Evolutionary conservation across 106 monocot species (phyloP).

Genomic region (Dendrobium catenatum): DNA sequence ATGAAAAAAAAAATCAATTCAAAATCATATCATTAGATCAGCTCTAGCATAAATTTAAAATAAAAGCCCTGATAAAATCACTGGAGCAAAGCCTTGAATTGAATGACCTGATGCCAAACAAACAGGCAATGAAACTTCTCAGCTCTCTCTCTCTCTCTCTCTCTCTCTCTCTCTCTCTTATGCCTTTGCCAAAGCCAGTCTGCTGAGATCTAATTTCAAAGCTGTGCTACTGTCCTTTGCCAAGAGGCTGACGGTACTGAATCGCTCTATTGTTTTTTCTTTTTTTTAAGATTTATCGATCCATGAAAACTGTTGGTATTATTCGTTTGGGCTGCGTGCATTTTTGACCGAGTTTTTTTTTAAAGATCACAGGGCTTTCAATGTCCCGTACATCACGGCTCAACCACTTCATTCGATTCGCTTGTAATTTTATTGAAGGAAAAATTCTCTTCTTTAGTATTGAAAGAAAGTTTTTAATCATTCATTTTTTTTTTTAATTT

Average conservation of each 20-base stretch:
- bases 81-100: too few relatives aligned
- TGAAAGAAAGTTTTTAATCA: too few relatives aligned
- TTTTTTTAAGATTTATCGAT: too few relatives aligned
- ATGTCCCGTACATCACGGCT: slow-evolving; percentile 1
- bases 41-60: too few relatives aligned
- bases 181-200: not conserved
- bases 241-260: not conserved
- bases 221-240: not conserved
- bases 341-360: not conserved
- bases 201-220: not conserved
- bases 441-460: too few relatives aligned
- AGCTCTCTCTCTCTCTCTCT: not conserved
- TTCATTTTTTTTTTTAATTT: too few relatives aligned
- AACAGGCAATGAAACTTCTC: not conserved
- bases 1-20: too few relatives aligned
- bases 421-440: too few relatives aligned
- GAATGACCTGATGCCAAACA: not conserved
- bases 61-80: too few relatives aligned
- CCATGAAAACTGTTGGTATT: not conserved
- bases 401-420: not conserved
- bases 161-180: too few relatives aligned
- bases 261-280: not conserved
- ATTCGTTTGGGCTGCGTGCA: not conserved
- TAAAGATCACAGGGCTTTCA: not conserved
- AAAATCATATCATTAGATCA: too few relatives aligned